Evolutionary conservation across 441 rosid genomes (phyloP), one percentile per base, ranked within the genome.

Genomic region (Flueggea neowawraea): DNA sequence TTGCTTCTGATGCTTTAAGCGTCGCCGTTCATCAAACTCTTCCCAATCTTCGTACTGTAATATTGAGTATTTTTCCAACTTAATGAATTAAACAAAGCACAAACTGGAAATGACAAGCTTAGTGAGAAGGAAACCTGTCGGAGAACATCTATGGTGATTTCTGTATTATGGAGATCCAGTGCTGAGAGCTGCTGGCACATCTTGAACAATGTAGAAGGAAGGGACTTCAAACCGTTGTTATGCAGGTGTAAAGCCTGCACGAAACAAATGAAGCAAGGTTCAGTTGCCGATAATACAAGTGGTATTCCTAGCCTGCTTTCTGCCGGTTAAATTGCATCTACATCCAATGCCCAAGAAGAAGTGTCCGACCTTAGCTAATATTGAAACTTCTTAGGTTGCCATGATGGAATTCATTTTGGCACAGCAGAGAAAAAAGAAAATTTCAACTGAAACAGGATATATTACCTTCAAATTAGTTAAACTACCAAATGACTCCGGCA

Each of bases 1-100:
- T 70, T 87, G 96, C 73, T 93, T 93, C 80, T 90, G 96, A 76
- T 80, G 96, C 80, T 88, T 88, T 4, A 69, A 72, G 43, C 87
- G 86, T 13, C 97, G 70, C 6, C 96, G 85, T 51, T 79, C 79
- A 62, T 88, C 90, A 50, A 93, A 93, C 22, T 44, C 82, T 53
- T 84, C 81, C 95, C 95, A 90, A 63, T 97, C 97, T 63, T 84
- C 95, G 4, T 71, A 72, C 96, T 88, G 77, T 17, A 13, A 58
- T 22, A 51, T 32, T 10, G 10, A 15, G 56, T 32, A 3, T 1
- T 14, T 10, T 36, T 15, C 58, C 51, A 9, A 58, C 10, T 28
- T 8, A n/a, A 22, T 50, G 11, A 50, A 62, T 12, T 0, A 4
- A 33, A 31, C 16, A 13, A 33, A 17, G 57, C 31, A 5, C 12